Conservation (phyloP, 306 rosid genomes). For the Erythrophleum fordii region DNA sequence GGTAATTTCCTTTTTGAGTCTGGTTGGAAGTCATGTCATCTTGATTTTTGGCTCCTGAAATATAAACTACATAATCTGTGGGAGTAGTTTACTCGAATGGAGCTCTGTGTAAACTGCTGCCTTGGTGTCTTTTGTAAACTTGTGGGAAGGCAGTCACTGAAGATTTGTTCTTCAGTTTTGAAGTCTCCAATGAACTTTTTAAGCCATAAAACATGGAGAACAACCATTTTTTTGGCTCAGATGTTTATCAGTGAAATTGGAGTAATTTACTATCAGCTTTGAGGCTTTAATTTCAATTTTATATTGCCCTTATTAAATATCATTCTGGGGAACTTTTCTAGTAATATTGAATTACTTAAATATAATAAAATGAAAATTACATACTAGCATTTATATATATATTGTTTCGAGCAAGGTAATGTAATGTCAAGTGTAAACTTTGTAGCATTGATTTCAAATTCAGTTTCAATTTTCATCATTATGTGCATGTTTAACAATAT, state of each 20-base stretch:
- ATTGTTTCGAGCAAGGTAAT: neutral
- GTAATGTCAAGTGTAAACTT: neutral
- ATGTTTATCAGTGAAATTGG: constrained; percentile 14
- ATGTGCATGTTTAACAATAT: constrained; percentile 22
- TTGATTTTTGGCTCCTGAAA: constrained; percentile 22
- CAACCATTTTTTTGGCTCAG: neutral
- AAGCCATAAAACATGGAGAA: constrained; percentile 18
- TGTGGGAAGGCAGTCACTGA: constrained; percentile 5
- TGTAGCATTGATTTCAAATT: constrained; percentile 8
- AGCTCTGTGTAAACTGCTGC: constrained; percentile 8
- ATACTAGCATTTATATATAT: constrained; percentile 4
- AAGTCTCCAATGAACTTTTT: constrained; percentile 13
- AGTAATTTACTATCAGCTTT: neutral
- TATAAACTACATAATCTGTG: constrained; percentile 15
- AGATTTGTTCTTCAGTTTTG: constrained; percentile 19
- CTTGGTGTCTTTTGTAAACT: constrained; percentile 24
- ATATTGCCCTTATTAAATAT: constrained; percentile 24
- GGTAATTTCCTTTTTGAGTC: constrained; percentile 50
- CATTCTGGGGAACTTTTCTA: neutral
- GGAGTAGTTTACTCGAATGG: constrained; percentile 19
- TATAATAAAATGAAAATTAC: constrained; percentile 7
- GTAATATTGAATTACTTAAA: constrained; percentile 11
- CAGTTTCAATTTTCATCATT: neutral
- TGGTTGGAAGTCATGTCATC: constrained; percentile 14
- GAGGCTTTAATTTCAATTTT: constrained; percentile 11